A percentile compares a stretch with the other conserved stretches of the same genome.
Conservation (phyloP, 805 yeast species). For the Cyberlindnera misumaiensis region DNA sequence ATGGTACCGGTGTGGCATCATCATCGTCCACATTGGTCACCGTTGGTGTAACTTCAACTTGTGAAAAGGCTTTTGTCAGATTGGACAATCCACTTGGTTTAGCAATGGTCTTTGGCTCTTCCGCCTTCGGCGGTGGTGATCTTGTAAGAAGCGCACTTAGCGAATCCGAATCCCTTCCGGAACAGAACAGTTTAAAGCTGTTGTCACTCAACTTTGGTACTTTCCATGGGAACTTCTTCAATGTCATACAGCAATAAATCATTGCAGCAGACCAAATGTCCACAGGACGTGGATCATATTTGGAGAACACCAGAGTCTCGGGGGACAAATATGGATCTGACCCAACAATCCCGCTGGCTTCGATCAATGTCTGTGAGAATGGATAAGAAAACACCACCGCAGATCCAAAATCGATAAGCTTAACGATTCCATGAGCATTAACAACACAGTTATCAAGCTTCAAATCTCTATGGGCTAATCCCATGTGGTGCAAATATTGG, state of each 20-base stretch:
- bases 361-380: conserved; percentile 61
- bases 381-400: conserved; percentile 91
- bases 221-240: conserved; percentile 92
- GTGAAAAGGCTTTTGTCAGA: conserved; percentile 21
- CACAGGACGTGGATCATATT: conserved; percentile 88
- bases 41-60: conserved; percentile 10
- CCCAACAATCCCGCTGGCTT: conserved; percentile 81
- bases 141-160: conserved; percentile 54
- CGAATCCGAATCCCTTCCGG: conserved; percentile 62
- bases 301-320: conserved; percentile 75
- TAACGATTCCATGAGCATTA: conserved; percentile 73
- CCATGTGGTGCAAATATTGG: conserved; percentile 73
- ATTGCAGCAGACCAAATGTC: conserved; percentile 93
- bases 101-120: conserved; percentile 17
- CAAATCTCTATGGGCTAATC: conserved; percentile 86
- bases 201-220: conserved; percentile 78
- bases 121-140: conserved; percentile 37
- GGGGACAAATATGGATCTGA: conserved; percentile 91
- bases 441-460: conserved; percentile 92
- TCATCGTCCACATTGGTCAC: conserved; percentile 12
- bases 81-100: conserved; percentile 21
- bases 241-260: conserved; percentile 85
- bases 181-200: conserved; percentile 76
- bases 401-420: conserved; percentile 88
- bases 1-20: conserved; percentile 4